Conservation (phyloP, 2,329 filamentous ascomycete genomes). For the Cladosporium sp. region DNA sequence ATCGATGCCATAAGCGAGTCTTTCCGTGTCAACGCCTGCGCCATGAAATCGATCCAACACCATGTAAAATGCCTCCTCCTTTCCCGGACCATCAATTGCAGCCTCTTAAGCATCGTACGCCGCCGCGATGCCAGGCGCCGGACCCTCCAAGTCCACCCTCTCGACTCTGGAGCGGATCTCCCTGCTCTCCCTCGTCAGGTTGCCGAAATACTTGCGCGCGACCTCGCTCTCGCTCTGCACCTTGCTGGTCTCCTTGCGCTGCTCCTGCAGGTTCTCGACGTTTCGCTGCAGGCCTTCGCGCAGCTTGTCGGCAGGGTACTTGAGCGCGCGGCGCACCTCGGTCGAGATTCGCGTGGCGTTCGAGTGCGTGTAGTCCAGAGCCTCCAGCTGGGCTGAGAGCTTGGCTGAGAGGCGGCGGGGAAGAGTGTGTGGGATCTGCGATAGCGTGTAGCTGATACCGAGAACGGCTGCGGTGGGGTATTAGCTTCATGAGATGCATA, state of each 20-base stretch:
- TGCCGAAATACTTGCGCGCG: constrained; percentile 83
- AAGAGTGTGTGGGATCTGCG: constrained; percentile 81
- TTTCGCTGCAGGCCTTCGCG: constrained; percentile 75
- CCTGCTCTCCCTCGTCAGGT: constrained; percentile 62
- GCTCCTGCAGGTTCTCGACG: constrained; percentile 72
- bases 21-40: background rate
- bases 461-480: constrained; percentile 55
- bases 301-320: constrained; percentile 79
- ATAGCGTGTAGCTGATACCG: constrained; percentile 72
- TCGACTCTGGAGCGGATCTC: constrained; percentile 45
- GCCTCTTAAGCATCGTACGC: constrained; percentile 21
- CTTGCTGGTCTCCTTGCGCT: constrained; percentile 78
- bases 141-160: constrained; percentile 47
- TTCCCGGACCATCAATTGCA: background rate
- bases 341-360: constrained; percentile 80
- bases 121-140: constrained; percentile 39
- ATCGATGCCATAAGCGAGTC: background rate
- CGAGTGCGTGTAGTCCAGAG: constrained; percentile 85
- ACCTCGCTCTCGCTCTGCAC: constrained; percentile 76
- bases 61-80: background rate
- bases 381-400: constrained; percentile 69
- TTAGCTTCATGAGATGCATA: constrained; percentile 14
- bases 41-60: background rate
- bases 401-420: constrained; percentile 80
- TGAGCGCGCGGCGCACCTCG: constrained; percentile 82